These are phyloP conservation scores for Neurospora sp. DNA, from an alignment of 495 filamentous ascomycete species.

Conservation along the genomic window DNA sequence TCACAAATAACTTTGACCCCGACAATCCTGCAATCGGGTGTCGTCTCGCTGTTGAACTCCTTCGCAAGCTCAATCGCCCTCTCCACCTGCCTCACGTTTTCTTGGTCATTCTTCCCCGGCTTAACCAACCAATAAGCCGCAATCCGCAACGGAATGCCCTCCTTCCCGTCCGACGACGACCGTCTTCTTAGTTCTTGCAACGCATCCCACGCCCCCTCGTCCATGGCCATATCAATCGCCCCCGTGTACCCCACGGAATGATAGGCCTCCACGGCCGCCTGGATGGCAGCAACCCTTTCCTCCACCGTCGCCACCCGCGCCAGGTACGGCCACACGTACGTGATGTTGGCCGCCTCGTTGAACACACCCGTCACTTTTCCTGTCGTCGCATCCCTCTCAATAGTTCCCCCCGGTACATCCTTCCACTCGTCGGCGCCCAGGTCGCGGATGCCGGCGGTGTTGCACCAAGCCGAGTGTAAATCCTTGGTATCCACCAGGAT, in stretches of 20 bases:
- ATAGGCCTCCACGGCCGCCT: constrained; percentile 40
- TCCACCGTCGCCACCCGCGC: constrained; percentile 39
- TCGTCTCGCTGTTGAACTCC: constrained; percentile 35
- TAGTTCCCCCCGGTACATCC: constrained; percentile 46
- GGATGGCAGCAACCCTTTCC: constrained; percentile 43
- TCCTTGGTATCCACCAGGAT: constrained; percentile 55
- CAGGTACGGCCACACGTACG: constrained; percentile 49
- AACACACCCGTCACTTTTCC: constrained; percentile 47
- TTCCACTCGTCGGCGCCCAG: constrained; percentile 36
- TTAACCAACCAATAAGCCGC: constrained; percentile 55
- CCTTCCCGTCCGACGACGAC: constrained; percentile 4
- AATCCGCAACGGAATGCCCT: constrained; percentile 44
- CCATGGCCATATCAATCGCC: constrained; percentile 63
- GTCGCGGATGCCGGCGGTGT: constrained; percentile 43
- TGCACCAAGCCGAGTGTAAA: constrained; percentile 54
- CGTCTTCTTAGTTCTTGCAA: constrained; percentile 33
- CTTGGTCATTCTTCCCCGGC: constrained; percentile 29
- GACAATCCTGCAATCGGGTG: constrained; percentile 45
- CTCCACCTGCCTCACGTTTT: constrained; percentile 44
- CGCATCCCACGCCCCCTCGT: constrained; percentile 48
- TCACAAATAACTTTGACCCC: constrained; percentile 65
- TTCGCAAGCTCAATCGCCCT: constrained; percentile 45
- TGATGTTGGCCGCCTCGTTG: constrained; percentile 46
- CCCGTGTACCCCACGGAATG: constrained; percentile 51
- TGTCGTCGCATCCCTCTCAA: constrained; percentile 37